A percentile compares a stretch with the other conserved stretches of the same genome.
Conservation (phyloP, 2,329 filamentous ascomycete species). For the Alternaria ethzedia region DNA sequence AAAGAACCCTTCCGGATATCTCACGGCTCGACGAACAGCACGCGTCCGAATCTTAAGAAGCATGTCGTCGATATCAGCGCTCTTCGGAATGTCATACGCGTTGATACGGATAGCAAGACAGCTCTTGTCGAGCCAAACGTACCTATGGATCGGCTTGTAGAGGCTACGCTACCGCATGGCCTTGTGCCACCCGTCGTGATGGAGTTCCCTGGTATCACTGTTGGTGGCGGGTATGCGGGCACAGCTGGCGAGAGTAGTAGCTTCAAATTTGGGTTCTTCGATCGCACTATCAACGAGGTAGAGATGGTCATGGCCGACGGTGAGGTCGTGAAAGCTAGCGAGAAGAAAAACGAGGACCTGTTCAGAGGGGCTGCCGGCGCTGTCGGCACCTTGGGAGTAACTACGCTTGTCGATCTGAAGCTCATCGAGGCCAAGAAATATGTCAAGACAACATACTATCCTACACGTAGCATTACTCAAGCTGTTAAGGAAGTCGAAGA, state of each 20-base stretch:
- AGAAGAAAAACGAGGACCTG: constrained; percentile 62
- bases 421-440: constrained; percentile 55
- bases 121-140: constrained; percentile 75
- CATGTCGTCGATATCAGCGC: constrained; percentile 69
- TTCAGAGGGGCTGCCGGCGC: constrained; percentile 70
- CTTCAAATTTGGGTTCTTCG: constrained; percentile 72
- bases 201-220: constrained; percentile 76
- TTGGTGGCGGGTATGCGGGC: constrained; percentile 71
- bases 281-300: constrained; percentile 65
- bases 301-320: constrained; percentile 71
- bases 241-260: constrained; percentile 72
- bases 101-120: constrained; percentile 62
- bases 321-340: constrained; percentile 61
- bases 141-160: constrained; percentile 68
- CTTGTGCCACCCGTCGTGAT: constrained; percentile 71
- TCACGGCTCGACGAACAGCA: constrained; percentile 80
- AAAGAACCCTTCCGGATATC: constrained; percentile 73
- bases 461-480: constrained; percentile 50
- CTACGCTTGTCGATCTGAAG: constrained; percentile 62
- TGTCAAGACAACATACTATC: constrained; percentile 58
- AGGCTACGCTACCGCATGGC: constrained; percentile 61
- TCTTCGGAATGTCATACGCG: constrained; percentile 66
- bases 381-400: constrained; percentile 71
- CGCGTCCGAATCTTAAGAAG: constrained; percentile 59
- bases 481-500: constrained; percentile 51